Conservation (phyloP, 164 flowering plant genomes). For the Vitis cinerea region DNA sequence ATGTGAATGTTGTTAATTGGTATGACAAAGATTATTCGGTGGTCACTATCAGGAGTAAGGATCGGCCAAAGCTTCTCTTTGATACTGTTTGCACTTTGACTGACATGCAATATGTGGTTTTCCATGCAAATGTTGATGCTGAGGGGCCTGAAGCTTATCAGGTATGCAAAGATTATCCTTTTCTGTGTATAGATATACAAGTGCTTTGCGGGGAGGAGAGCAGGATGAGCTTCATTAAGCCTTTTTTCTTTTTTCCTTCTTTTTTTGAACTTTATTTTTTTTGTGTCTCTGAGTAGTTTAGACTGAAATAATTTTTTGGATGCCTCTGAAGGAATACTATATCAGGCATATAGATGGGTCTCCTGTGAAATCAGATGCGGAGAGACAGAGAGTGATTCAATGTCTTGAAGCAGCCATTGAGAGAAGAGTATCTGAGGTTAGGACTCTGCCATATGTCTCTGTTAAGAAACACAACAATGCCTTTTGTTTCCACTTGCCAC, state of each 20-base stretch:
- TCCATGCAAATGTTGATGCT: constrained; percentile 78
- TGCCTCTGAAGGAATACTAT: constrained; percentile 62
- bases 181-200: neutral
- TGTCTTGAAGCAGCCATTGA: constrained; percentile 94
- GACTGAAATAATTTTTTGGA: neutral
- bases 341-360: constrained; percentile 77
- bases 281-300: neutral
- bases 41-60: constrained; percentile 71
- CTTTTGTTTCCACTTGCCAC: neutral
- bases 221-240: neutral
- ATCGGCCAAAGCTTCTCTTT: constrained; percentile 86
- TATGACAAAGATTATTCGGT: constrained; percentile 78
- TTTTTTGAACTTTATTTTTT: constrained; percentile 5
- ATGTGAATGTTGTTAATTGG: constrained; percentile 75
- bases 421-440: constrained; percentile 94
- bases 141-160: constrained; percentile 79
- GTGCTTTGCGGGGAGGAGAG: neutral
- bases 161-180: constrained; percentile 32
- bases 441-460: neutral
- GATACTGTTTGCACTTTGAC: constrained; percentile 90
- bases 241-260: neutral
- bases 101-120: constrained; percentile 94
- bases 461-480: neutral
- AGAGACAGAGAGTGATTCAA: constrained; percentile 69
- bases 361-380: constrained; percentile 82